phyloP scores from a whole-genome alignment of 352 stramenopile species.

The Phytophthora tentaculata region DNA sequence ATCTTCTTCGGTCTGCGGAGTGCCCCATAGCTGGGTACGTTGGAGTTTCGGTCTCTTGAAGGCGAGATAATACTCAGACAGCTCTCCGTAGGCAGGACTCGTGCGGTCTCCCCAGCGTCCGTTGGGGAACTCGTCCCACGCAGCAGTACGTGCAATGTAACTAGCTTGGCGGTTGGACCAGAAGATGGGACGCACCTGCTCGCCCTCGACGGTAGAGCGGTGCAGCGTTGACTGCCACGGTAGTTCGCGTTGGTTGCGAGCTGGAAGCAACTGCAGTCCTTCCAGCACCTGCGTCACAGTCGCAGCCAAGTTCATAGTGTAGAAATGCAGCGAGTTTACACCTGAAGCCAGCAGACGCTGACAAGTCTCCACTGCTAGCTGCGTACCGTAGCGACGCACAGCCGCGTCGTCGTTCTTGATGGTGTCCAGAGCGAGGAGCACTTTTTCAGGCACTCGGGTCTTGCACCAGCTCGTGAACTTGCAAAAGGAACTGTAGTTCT shows the following conservation, averaged over 20 bases:
- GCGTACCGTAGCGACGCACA: slow-evolving; percentile 94
- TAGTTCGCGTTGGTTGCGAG: slow-evolving; percentile 68
- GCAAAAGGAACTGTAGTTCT: slow-evolving; percentile 96
- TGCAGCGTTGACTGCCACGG: slow-evolving; percentile 77
- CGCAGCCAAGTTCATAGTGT: slow-evolving; percentile 95
- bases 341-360: slow-evolving; percentile 83
- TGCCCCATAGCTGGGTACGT: slow-evolving; percentile 81
- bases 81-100: slow-evolving; percentile 95
- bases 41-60: slow-evolving; percentile 85
- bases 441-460: slow-evolving; percentile 93
- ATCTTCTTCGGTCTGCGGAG: slow-evolving; percentile 84
- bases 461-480: slow-evolving; percentile 99
- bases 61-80: slow-evolving; percentile 95
- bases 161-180: slow-evolving; percentile 98
- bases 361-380: slow-evolving; percentile 95
- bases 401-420: slow-evolving; percentile 96
- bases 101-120: slow-evolving; percentile 95
- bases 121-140: slow-evolving; percentile 98
- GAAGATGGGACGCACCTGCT: slow-evolving; percentile 97
- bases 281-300: slow-evolving; percentile 89
- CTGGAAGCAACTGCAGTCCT: slow-evolving; percentile 67
- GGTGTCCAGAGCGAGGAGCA: slow-evolving; percentile 68
- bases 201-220: slow-evolving; percentile 70
- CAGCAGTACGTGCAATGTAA: slow-evolving; percentile 96
- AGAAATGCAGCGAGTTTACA: slow-evolving; percentile 92